Evolutionary conservation across 805 yeast genomes (phyloP).

Genomic region (Candida incommunis): DNA sequence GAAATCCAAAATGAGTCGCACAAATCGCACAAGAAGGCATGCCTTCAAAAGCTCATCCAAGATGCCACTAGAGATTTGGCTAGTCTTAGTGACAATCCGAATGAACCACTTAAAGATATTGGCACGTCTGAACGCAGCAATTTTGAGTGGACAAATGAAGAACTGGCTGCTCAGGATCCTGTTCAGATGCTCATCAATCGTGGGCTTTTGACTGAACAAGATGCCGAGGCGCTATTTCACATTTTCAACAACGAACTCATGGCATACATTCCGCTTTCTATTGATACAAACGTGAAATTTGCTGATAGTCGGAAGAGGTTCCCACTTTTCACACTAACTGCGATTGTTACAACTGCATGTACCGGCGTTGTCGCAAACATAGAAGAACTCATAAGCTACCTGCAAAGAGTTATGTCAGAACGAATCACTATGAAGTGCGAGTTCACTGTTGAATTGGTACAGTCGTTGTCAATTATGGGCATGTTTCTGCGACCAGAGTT

Average conservation of each 20-base stretch:
- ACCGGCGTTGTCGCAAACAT: not conserved
- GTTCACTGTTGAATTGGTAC: not conserved
- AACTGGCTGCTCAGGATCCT: not conserved
- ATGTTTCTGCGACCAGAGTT: not conserved
- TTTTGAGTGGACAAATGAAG: not conserved
- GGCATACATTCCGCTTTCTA: not conserved
- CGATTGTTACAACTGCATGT: not conserved
- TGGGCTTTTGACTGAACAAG: not conserved
- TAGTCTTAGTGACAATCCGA: not conserved
- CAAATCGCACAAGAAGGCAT: constrained; percentile 2
- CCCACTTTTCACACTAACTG: not conserved
- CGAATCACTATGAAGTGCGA: not conserved
- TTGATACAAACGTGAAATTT: not conserved
- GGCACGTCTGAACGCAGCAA: not conserved
- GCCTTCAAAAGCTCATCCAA: constrained; percentile 8
- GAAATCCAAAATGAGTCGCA: not conserved
- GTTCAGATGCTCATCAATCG: not conserved
- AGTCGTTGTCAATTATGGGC: not conserved
- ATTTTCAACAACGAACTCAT: not conserved
- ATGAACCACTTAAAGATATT: not conserved
- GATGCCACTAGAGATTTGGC: constrained; percentile 11
- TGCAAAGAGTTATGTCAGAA: not conserved
- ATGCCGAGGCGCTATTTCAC: not conserved
- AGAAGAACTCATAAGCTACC: not conserved
- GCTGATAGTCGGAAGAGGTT: not conserved